Conservation (phyloP, 1,139 yeast genomes). For the Zygosaccharomyces pseudobailii region DNA sequence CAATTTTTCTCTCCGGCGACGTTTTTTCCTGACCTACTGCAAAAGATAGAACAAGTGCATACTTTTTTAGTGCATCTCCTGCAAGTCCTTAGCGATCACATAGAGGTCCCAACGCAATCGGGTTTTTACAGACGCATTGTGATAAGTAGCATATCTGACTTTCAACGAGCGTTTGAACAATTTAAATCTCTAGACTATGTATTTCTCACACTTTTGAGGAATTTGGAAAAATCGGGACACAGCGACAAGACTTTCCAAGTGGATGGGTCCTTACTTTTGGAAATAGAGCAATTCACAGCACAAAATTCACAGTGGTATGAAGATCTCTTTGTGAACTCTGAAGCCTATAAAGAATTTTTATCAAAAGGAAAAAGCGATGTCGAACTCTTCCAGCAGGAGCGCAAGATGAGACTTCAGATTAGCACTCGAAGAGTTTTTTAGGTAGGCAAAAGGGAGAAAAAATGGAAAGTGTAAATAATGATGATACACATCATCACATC, state of each 20-base stretch:
- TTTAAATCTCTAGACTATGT: conserved; percentile 12
- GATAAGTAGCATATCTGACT: conserved; percentile 11
- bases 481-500: neutral
- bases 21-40: conserved; percentile 8
- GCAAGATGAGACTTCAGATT: conserved; percentile 16
- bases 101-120: conserved; percentile 9
- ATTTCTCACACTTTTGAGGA: conserved; percentile 9
- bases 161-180: conserved; percentile 14
- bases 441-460: neutral
- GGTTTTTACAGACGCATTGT: conserved; percentile 11
- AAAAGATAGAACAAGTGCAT: conserved; percentile 11
- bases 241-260: conserved; percentile 11
- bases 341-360: conserved; percentile 10
- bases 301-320: conserved; percentile 13
- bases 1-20: conserved; percentile 4
- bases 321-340: conserved; percentile 10
- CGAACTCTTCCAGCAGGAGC: conserved; percentile 10
- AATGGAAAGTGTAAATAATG: neutral
- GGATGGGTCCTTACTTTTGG: conserved; percentile 6
- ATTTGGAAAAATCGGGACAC: conserved; percentile 9
- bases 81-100: conserved; percentile 13
- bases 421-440: conserved; percentile 17
- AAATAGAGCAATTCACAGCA: conserved; percentile 11
- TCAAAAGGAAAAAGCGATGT: neutral
- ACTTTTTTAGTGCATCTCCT: conserved; percentile 10